phyloP scores from a whole-genome alignment of 768 basidiomycete species.

The Cyathus striatus region DNA sequence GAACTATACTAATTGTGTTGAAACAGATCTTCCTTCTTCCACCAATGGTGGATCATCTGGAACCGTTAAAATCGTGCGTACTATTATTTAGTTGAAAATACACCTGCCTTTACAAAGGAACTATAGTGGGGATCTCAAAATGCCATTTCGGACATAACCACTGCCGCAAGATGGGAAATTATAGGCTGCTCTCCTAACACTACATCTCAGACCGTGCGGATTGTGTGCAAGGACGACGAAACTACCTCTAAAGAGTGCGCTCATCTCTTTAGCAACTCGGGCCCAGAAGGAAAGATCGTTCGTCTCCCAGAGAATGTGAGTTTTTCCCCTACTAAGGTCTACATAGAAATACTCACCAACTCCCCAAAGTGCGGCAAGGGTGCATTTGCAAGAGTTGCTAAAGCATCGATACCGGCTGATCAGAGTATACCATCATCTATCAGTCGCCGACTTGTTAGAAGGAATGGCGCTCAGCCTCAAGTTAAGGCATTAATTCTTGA shows the following conservation, averaged over 20 bases:
- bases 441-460: constrained; percentile 20
- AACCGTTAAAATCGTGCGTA: constrained; percentile 34
- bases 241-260: constrained; percentile 30
- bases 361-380: constrained; percentile 34
- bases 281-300: constrained; percentile 45
- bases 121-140: constrained; percentile 31
- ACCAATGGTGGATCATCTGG: constrained; percentile 28
- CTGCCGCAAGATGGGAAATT: constrained; percentile 51
- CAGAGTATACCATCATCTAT: constrained; percentile 33
- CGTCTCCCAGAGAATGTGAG: constrained; percentile 47
- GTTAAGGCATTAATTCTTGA: constrained; percentile 37
- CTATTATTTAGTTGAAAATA: too few relatives aligned
- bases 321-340: constrained; percentile 5
- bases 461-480: constrained; percentile 24
- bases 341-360: too few relatives aligned
- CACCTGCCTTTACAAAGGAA: too few relatives aligned
- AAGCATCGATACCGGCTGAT: constrained; percentile 33
- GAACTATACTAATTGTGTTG: too few relatives aligned
- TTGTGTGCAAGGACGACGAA: constrained; percentile 34
- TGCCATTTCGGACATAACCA: constrained; percentile 37
- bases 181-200: constrained; percentile 36
- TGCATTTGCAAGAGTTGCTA: constrained; percentile 37
- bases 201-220: constrained; percentile 39
- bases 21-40: constrained; percentile 22
- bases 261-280: constrained; percentile 30